Percentiles rank a stretch among this genome's conserved stretches.
phyloP scores from a whole-genome alignment of 805 yeast genomes.

The Metschnikowia gelsemii region DNA sequence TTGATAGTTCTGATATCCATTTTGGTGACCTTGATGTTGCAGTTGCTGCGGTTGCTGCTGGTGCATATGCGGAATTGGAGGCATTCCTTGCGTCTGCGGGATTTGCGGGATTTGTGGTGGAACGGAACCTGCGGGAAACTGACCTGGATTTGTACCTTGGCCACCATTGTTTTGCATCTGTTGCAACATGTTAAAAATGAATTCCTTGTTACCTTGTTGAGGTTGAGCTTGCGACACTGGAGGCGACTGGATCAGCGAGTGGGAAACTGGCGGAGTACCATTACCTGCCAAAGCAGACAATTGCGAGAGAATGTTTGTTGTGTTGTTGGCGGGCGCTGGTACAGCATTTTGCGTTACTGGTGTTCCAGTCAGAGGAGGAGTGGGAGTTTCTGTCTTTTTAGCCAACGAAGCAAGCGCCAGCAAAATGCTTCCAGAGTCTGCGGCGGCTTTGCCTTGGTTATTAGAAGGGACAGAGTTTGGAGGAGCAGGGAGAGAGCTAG shows the following conservation, averaged over 20 bases:
- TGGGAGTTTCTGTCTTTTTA: conserved; percentile 37
- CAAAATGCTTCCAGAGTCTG: conserved; percentile 61
- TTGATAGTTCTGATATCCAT: conserved; percentile 13
- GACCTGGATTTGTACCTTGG: background rate
- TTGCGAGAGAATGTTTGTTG: conserved; percentile 44
- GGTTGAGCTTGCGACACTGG: conserved; percentile 16
- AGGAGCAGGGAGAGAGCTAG: conserved; percentile 17
- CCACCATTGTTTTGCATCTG: conserved; percentile 40
- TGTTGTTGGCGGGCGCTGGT: conserved; percentile 20
- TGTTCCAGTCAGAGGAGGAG: conserved; percentile 29
- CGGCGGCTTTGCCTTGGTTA: conserved; percentile 22
- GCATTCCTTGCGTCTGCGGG: conserved; percentile 13
- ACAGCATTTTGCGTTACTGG: conserved; percentile 23
- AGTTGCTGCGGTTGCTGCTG: too few relatives aligned
- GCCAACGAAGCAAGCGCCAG: conserved; percentile 70
- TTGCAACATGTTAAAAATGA: conserved; percentile 52
- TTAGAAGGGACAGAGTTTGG: conserved; percentile 4
- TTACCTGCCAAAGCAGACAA: conserved; percentile 41
- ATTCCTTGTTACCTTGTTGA: conserved; percentile 30
- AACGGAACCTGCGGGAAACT: conserved; percentile 3
- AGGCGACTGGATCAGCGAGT: conserved; percentile 16
- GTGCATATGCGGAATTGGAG: conserved; percentile 13
- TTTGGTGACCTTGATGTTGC: conserved; percentile 11
- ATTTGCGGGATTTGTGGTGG: conserved; percentile 7
- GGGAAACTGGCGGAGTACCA: conserved; percentile 13